phyloP scores from a whole-genome alignment of 2,329 filamentous ascomycete genomes.

The Diaporthe helianthi region DNA sequence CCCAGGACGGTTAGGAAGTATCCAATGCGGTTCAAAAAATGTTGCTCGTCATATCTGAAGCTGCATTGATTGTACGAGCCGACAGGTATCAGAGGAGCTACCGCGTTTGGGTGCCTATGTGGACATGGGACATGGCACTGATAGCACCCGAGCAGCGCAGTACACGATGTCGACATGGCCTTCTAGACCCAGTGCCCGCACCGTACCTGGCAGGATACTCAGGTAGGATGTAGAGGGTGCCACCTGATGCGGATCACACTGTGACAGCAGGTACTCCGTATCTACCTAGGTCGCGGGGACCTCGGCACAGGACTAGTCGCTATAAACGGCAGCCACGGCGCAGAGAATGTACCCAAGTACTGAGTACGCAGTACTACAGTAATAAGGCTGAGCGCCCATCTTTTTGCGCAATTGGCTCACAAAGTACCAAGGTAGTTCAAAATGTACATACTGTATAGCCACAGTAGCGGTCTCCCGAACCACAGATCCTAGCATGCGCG shows the following conservation, averaged over 20 bases:
- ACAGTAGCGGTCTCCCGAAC: slow-evolving; percentile 1
- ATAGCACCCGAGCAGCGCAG: neutral
- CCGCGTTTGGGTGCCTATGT: neutral
- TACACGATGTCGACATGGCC: slow-evolving; percentile 11
- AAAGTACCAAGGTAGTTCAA: too few species aligned
- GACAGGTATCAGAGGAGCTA: slow-evolving; percentile 2
- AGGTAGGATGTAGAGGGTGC: neutral
- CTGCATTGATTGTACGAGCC: neutral
- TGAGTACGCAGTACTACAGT: neutral
- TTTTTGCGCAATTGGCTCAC: slow-evolving; percentile 3
- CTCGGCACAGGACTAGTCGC: slow-evolving; percentile 17
- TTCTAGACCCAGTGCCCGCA: neutral
- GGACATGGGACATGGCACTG: neutral
- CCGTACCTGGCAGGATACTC: slow-evolving; percentile 19
- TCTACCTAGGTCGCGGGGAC: neutral
- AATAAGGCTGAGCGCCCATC: slow-evolving; percentile 18
- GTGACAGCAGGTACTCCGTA: neutral
- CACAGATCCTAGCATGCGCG: slow-evolving; percentile 4
- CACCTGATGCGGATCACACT: neutral
- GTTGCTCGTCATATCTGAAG: neutral
- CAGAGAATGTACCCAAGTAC: too few species aligned
- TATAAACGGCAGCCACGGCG: too few species aligned
- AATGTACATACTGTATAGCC: too few species aligned
- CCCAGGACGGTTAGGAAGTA: neutral
- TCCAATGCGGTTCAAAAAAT: neutral